phyloP scores from a whole-genome alignment of 257 asterid genomes.

The Apocynum venetum region DNA sequence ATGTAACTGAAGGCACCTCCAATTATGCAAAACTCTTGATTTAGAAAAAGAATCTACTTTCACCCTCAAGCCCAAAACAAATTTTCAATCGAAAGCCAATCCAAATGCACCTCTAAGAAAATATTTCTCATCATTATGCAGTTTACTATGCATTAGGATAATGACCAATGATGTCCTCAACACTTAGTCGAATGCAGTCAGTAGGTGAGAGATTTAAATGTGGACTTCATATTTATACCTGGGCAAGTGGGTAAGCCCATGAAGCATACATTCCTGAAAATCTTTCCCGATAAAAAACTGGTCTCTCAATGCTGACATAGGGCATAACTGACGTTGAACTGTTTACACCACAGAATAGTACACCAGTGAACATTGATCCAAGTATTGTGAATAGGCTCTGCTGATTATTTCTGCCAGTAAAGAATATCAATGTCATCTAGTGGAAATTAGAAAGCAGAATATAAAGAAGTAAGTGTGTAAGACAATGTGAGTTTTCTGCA shows the following conservation, averaged over 20 bases:
- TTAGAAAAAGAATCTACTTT: no score
- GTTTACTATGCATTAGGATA: no score
- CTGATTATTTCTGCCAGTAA: conserved; percentile 35
- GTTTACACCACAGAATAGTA: conserved; percentile 45
- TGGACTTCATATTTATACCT: conserved; percentile 19
- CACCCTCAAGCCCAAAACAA: no score
- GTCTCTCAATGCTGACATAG: conserved; percentile 40
- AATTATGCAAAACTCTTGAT: no score
- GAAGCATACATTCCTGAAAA: conserved; percentile 62
- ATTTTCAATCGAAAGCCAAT: no score
- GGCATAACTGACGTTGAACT: conserved; percentile 44
- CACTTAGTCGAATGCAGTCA: neutral
- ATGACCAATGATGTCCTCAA: neutral
- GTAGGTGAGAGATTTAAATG: neutral
- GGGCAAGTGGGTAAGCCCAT: conserved; percentile 59
- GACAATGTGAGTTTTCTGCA: no score
- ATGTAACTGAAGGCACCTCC: no score
- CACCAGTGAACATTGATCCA: conserved; percentile 37
- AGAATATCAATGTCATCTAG: neutral
- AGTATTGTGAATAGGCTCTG: conserved; percentile 45
- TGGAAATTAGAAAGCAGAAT: no score
- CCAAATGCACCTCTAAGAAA: no score
- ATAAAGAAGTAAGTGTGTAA: no score
- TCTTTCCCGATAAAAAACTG: conserved; percentile 50
- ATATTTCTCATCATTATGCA: no score